Base-by-base conservation (phyloP, 345 rosid genomes). In the Citrus trifoliata region DNA sequence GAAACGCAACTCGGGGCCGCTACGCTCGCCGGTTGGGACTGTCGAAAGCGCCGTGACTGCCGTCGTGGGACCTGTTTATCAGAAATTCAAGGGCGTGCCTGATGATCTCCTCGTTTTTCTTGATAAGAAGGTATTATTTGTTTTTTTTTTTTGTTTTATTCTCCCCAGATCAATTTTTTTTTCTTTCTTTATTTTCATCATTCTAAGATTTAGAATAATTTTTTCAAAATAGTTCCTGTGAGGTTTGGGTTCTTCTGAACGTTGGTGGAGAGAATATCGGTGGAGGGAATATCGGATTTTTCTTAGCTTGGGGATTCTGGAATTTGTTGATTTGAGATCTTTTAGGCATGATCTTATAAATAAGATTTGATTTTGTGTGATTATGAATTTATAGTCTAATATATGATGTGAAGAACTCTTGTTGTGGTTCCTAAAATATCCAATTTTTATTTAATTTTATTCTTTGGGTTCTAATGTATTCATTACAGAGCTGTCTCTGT, bases 1-100 rank as follows among this genome's bases (percentile, higher is more conserved):
- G 3, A 95, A 93, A 80, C 86, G 82, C 70, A 93, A 88, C 88
- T 91, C 95, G 14, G 99, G 98, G 25, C 92, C 96, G 13, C 81
- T 95, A 62, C 87, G 89, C 77, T 83, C 98, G 40, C 78, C 98
- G 2, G 91, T 93, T 5, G 89, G 82, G 2, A 88, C 87, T 13
- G 96, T 92, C 0, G 99, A 93, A 82, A 86, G 87, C 0, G 88
- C 93, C 19, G 96, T 93, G 32, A 82, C 90, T 33, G 19, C 96
- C 78, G 86, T 90, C 65, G 84, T 92, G 8, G 78, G 86, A 3
- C 99, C 99, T 4, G 93, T 95, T 40, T 92, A 82, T 79, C 72
- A 84, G 37, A 92, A 88, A 76, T 72, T 90, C 72, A 91, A 88
- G 66, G 87, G 78, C 80, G 84, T 89, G n/a, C 98, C 99, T 6